A percentile compares a stretch with the other conserved stretches of the same genome.
These are phyloP conservation scores for Cardamine chenopodiifolia DNA, from an alignment of 345 rosid species.

Conservation along the genomic window DNA sequence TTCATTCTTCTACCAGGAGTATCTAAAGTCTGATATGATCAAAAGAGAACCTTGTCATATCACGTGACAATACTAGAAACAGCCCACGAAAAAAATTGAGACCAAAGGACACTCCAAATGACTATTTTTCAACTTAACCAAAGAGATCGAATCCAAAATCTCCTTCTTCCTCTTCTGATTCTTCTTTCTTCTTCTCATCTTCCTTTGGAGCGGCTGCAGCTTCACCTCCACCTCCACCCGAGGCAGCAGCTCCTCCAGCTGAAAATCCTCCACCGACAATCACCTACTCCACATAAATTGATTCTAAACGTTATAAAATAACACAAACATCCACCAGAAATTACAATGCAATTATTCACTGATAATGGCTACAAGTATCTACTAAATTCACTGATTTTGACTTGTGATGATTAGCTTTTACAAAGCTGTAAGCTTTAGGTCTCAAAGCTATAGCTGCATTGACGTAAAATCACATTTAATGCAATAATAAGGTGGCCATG, in stretches of 20 bases:
- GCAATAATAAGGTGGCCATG: background rate
- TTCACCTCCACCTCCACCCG: slow-evolving; percentile 49
- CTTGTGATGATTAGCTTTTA: background rate
- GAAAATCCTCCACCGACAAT: slow-evolving; percentile 50
- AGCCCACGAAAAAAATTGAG: background rate
- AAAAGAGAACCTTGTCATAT: slow-evolving; percentile 1
- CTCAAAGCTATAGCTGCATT: too few relatives aligned
- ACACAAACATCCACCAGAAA: background rate
- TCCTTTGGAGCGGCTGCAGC: slow-evolving; percentile 50
- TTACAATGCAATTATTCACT: background rate
- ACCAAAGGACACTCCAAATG: background rate
- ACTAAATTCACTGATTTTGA: background rate
- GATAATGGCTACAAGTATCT: background rate
- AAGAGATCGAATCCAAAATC: slow-evolving; percentile 72
- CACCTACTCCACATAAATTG: slow-evolving; percentile 41
- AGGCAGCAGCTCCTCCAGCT: slow-evolving; percentile 47
- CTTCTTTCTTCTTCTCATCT: slow-evolving; percentile 63
- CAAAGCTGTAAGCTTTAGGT: background rate
- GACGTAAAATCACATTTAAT: background rate
- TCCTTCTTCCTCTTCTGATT: slow-evolving; percentile 61
- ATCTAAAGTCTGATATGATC: background rate
- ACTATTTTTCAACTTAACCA: slow-evolving; percentile 41
- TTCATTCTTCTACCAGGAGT: background rate
- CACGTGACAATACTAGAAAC: background rate
- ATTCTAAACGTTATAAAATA: background rate